Evolutionary conservation across 495 filamentous ascomycete genomes (phyloP).

Genomic region (Penicillium antarcticum): DNA sequence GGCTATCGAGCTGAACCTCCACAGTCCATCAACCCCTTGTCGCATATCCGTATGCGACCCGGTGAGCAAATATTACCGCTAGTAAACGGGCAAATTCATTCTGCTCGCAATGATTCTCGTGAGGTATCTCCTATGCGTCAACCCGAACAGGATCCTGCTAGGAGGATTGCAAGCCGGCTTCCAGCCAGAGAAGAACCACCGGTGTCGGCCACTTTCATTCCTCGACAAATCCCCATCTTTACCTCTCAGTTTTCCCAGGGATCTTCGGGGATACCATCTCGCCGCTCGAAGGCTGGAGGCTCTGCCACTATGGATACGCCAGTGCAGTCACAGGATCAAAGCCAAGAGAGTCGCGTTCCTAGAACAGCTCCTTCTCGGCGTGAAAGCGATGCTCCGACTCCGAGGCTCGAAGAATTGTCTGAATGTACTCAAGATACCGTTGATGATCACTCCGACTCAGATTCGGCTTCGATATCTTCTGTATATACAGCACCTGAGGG

Average conservation of each 20-base stretch:
- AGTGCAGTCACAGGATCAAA: background rate
- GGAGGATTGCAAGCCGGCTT: background rate
- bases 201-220: background rate
- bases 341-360: background rate
- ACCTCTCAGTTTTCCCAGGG: background rate
- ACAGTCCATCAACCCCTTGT: background rate
- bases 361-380: background rate
- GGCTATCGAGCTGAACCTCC: constrained; percentile 9
- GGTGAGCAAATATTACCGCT: background rate
- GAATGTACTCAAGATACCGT: background rate
- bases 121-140: background rate
- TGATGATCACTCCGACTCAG: constrained; percentile 2
- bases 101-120: background rate
- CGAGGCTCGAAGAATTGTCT: background rate
- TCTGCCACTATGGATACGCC: background rate
- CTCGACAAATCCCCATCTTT: background rate
- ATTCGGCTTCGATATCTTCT: constrained; percentile 15
- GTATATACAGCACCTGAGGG: constrained; percentile 25
- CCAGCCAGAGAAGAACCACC: background rate
- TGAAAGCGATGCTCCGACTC: background rate
- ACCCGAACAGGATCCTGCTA: background rate
- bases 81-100: background rate
- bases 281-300: background rate
- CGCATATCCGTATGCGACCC: background rate
- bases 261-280: background rate